Conservation (phyloP, 2,329 filamentous ascomycete species). For the Colletotrichum sp. region DNA sequence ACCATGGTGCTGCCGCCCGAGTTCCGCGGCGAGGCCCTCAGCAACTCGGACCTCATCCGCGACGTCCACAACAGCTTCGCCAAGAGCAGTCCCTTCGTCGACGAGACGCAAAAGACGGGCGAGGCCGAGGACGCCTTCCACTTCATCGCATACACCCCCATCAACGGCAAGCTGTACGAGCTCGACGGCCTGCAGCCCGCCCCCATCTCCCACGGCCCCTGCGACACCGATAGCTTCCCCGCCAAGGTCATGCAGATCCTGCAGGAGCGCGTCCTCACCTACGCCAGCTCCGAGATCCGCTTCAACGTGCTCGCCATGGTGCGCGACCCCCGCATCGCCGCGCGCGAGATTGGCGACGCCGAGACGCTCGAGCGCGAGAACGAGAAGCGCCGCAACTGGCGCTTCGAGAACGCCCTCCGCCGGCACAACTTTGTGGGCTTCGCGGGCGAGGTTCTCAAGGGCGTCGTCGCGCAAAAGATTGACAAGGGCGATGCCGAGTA, state of each 20-base stretch:
- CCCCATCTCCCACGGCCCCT: conserved; percentile 86
- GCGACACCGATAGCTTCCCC: conserved; percentile 74
- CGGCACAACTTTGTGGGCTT: conserved; percentile 97
- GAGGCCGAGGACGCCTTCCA: conserved; percentile 92
- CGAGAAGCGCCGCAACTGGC: conserved; percentile 84
- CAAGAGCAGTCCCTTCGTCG: conserved; percentile 85
- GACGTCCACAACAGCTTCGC: conserved; percentile 92
- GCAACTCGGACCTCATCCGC: conserved; percentile 71
- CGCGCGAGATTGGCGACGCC: conserved; percentile 80
- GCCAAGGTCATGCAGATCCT: conserved; percentile 85
- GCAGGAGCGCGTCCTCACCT: conserved; percentile 81
- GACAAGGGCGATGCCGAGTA: conserved; percentile 69
- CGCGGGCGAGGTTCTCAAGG: conserved; percentile 87
- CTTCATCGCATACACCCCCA: conserved; percentile 92
- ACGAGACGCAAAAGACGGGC: conserved; percentile 80
- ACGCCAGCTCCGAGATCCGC: conserved; percentile 85
- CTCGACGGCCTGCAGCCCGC: conserved; percentile 93
- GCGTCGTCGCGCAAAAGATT: conserved; percentile 78
- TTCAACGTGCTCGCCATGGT: conserved; percentile 97
- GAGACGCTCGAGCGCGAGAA: conserved; percentile 82
- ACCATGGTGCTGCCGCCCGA: conserved; percentile 83
- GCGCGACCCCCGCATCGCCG: conserved; percentile 77
- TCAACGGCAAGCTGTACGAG: conserved; percentile 86
- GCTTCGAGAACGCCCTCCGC: conserved; percentile 92
- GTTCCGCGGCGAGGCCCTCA: conserved; percentile 64